Evolutionary conservation across 345 rosid species (phyloP), one percentile per base, ranked within the genome.

Genomic region (Murraya paniculata): DNA sequence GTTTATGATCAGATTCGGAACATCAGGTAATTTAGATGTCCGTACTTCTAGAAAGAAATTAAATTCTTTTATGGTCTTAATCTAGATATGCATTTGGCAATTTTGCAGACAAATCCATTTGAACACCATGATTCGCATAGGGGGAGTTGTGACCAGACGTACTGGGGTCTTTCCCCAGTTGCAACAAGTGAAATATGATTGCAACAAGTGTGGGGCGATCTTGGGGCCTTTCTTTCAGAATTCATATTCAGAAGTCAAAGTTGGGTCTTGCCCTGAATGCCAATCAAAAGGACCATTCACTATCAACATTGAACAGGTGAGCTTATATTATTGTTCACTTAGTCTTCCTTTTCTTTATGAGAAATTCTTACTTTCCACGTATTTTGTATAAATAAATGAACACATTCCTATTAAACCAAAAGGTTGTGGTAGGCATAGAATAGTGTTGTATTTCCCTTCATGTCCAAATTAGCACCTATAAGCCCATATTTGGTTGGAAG

Each of bases 161-260:
- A 90, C 97, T 77, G 99, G 99, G n/a, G 98, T 92, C 75, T 96
- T 92, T 84, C 99, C 99, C 18, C 99, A 96, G 85, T 81, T 96
- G 86, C 98, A 96, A 78, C 99, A 91, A 87, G 98, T 96, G 35
- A 96, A 96, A 83, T 94, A 96, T 86, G 98, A 96, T 81, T 96
- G 99, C 87, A 90, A 86, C 90, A 94, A 94, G 84, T 96, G 98
- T 79, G 99, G 98, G 80, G 87, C 94, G 6, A 75, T 92, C 58
- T 87, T 96, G 81, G 98, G 99, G 25, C 98, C 99, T 22, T 96
- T 96, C 89, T 90, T 92, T 75, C 99, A 96, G 81, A 94, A 91
- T 87, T 96, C 99, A 0, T 96, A 96, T 82, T 94, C 99, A 22
- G 99, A 94, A 88, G 99, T 96, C 73, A 94, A 94, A 80, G 98